phyloP scores from a whole-genome alignment of 805 yeast genomes.

The Pichia occidentalis region DNA sequence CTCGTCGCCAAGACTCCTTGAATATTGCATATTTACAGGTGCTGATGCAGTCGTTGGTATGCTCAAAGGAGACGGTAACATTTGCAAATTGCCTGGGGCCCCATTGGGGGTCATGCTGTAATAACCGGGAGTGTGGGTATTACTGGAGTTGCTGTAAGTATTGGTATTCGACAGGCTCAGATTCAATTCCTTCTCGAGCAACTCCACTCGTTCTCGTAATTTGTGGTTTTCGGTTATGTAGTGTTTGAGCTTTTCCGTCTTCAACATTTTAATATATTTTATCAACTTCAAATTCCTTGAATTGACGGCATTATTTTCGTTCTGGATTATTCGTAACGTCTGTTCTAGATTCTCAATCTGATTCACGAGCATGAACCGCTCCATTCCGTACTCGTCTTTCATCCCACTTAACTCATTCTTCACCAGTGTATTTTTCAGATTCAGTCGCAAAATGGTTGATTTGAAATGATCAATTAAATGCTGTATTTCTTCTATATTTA shows the following conservation, averaged over 20 bases:
- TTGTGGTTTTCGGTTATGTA: slow-evolving; percentile 25
- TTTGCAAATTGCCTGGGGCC: too few relatives aligned
- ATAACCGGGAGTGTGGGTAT: too few relatives aligned
- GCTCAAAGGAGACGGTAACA: too few relatives aligned
- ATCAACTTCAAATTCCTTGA: slow-evolving; percentile 29
- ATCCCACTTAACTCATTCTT: slow-evolving; percentile 24
- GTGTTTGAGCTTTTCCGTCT: slow-evolving; percentile 25
- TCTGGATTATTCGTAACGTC: slow-evolving; percentile 21
- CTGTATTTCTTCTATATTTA: too few relatives aligned
- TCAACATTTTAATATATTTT: slow-evolving; percentile 26
- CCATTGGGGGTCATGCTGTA: too few relatives aligned
- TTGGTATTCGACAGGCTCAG: too few relatives aligned
- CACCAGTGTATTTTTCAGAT: slow-evolving; percentile 28
- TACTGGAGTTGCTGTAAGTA: too few relatives aligned
- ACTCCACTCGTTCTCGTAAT: slow-evolving; percentile 21
- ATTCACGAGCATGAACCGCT: slow-evolving; percentile 25
- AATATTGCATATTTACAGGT: too few relatives aligned
- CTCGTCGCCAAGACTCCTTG: too few relatives aligned
- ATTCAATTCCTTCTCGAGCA: slow-evolving; percentile 4
- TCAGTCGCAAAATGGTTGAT: slow-evolving; percentile 26
- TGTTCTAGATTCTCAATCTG: slow-evolving; percentile 26
- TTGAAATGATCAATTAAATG: too few relatives aligned
- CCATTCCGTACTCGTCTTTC: slow-evolving; percentile 27
- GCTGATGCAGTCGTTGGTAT: too few relatives aligned
- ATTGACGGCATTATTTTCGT: slow-evolving; percentile 28